Conservation (phyloP, 2,329 filamentous ascomycete species). For the Fusarium lyarnte region DNA sequence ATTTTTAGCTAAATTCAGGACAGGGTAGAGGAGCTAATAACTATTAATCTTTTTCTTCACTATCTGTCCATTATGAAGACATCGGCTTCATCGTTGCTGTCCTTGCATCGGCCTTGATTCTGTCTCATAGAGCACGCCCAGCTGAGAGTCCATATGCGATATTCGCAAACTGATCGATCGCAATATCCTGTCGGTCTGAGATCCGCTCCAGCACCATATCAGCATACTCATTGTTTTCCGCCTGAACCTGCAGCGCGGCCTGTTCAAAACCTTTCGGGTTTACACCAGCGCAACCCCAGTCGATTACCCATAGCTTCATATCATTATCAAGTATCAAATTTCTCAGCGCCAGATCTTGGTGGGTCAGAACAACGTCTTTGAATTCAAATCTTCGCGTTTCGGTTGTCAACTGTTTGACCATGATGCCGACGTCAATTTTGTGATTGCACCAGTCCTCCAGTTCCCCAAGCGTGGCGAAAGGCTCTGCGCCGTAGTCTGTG, state of each 20-base stretch:
- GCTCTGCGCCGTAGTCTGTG: background rate
- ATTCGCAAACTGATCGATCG: fast-evolving
- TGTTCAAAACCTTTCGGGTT: background rate
- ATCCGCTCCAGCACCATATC: fast-evolving
- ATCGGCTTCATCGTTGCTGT: background rate
- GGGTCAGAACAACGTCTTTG: fast-evolving
- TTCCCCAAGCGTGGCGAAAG: fast-evolving
- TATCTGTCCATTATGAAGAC: fast-evolving
- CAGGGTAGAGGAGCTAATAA: fast-evolving
- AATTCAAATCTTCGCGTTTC: fast-evolving
- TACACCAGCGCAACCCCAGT: background rate
- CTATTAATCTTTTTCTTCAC: fast-evolving
- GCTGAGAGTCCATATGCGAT: fast-evolving
- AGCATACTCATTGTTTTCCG: fast-evolving
- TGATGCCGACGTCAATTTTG: fast-evolving
- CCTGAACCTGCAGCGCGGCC: background rate
- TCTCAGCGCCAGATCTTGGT: fast-evolving
- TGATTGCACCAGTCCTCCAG: background rate
- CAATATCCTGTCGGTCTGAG: fast-evolving
- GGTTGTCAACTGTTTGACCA: fast-evolving
- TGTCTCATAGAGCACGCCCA: fast-evolving
- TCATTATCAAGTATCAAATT: fast-evolving
- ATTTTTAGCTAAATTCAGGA: fast-evolving
- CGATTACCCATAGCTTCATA: fast-evolving
- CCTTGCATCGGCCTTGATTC: fast-evolving